Evolutionary conservation across 2,329 filamentous ascomycete genomes (phyloP).

Genomic region (Ascochyta lentis): DNA sequence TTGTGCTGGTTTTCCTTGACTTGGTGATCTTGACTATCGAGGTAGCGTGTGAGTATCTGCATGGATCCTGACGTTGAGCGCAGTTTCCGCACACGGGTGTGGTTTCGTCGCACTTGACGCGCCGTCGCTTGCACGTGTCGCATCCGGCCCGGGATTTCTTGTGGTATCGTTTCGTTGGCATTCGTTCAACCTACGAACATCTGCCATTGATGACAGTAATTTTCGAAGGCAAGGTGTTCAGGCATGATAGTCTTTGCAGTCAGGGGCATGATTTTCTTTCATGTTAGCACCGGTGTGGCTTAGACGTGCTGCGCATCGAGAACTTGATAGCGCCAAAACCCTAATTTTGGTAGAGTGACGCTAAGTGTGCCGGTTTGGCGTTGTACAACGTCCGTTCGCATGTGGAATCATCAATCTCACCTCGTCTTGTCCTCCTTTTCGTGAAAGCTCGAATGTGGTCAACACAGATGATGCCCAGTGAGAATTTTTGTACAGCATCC

Average conservation of each 20-base stretch:
- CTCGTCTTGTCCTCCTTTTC: not conserved
- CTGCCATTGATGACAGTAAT: not conserved
- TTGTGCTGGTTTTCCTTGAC: not conserved
- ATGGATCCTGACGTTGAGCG: constrained; percentile 10
- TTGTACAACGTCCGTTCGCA: not conserved
- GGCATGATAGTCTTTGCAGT: not conserved
- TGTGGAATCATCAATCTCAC: not conserved
- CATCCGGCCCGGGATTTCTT: constrained; percentile 23
- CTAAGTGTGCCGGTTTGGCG: constrained; percentile 2
- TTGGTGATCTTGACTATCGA: not conserved
- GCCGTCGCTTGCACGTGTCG: constrained; percentile 18
- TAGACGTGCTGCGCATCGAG: constrained; percentile 3
- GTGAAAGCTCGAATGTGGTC: no score
- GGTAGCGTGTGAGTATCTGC: constrained; percentile 5
- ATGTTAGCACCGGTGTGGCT: not conserved
- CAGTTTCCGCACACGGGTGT: constrained; percentile 10
- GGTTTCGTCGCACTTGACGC: constrained; percentile 22
- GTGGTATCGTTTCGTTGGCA: constrained; percentile 13
- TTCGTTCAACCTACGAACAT: not conserved
- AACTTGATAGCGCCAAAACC: not conserved
- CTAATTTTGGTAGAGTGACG: not conserved
- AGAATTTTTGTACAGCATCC: no score
- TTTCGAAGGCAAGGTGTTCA: not conserved
- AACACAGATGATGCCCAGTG: no score
- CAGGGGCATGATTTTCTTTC: not conserved